Evolutionary conservation across 768 basidiomycete species (phyloP), one percentile per base, ranked within the genome.

Genomic region (Russula emetica): DNA sequence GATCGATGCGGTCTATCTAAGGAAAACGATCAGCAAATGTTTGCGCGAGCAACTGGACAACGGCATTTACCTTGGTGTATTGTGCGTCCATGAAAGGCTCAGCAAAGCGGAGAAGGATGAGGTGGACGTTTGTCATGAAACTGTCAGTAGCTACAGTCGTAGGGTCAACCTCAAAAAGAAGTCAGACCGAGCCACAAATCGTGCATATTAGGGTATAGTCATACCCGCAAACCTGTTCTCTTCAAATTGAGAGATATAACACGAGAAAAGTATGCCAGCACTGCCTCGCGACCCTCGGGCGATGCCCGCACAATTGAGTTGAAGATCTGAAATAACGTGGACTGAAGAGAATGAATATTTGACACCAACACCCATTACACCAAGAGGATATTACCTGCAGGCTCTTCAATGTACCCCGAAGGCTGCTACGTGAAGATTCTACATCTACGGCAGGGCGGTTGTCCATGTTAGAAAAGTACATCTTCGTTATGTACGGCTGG

Each of bases 31-130:
- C 32, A 64, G 45, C 24, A 20, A n/a, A 10, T 20, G 11, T 34
- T 44, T n/a, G 44, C 54, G 30, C 18, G 47, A 38, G 30, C 24
- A 8, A 40, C 59, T 26, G 28, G 58, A 36, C 32, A 45, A 28
- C 18, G 52, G 1, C 56, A 59, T 69, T 30, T 62, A 90, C 94
- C 82, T 97, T 98, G 49, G 87, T 84, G 69, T 88, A 98, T 59
- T 81, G 84, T 0, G 90, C 86, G 72, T 98, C 96, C 81, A 98
- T 92, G 70, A 98, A 96, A 0, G 96, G 96, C 68, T 95, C 92
- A 32, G 93, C 88, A 70, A 99, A 89, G 16, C 86, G 83, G 53
- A 94, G 79, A 26, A 98, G 75, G 16, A 97, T 77, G n/a, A 80
- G 80, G 69, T 95, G 90, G 36, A 95, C 71, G 69, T 98, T 98